phyloP scores from a whole-genome alignment of 2,329 filamentous ascomycete genomes.

The Colletotrichum melonis region DNA sequence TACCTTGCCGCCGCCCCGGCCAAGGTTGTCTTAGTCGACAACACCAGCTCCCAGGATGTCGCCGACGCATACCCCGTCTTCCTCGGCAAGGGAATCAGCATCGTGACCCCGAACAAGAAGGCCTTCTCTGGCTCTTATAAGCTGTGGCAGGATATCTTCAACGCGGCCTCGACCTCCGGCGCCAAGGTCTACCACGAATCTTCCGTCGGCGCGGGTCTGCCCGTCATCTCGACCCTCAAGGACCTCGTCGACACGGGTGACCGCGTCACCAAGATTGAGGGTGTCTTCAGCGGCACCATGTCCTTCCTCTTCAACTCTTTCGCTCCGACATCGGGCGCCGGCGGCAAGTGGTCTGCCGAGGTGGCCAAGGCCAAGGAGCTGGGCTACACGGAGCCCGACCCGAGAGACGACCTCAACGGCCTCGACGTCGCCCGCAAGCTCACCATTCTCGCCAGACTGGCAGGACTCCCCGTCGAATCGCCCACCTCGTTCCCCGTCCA shows the following conservation, averaged over 20 bases:
- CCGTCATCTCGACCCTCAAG: slow-evolving; percentile 91
- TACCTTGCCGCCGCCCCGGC: slow-evolving; percentile 83
- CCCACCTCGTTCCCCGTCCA: slow-evolving; percentile 94
- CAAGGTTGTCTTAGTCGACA: slow-evolving; percentile 89
- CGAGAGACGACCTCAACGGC: slow-evolving; percentile 87
- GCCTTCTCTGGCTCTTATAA: slow-evolving; percentile 86
- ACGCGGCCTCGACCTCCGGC: slow-evolving; percentile 74
- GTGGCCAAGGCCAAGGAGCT: slow-evolving; percentile 92
- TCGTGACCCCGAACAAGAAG: slow-evolving; percentile 99
- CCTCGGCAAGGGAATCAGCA: slow-evolving; percentile 83
- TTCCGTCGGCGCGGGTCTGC: slow-evolving; percentile 91
- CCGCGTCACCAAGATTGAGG: slow-evolving; percentile 90
- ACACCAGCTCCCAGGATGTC: slow-evolving; percentile 90
- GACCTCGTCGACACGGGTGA: slow-evolving; percentile 97
- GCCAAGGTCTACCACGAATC: slow-evolving; percentile 96
- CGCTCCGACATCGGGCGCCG: slow-evolving; percentile 80
- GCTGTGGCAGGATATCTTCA: slow-evolving; percentile 90
- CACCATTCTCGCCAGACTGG: slow-evolving; percentile 90
- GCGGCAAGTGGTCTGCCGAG: slow-evolving; percentile 89
- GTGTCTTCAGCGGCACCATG: slow-evolving; percentile 97
- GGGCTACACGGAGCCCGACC: slow-evolving; percentile 92
- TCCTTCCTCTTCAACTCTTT: slow-evolving; percentile 99
- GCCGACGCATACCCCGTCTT: slow-evolving; percentile 86
- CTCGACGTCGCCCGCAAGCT: slow-evolving; percentile 95
- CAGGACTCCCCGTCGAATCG: slow-evolving; percentile 83